Evolutionary conservation across 164 flowering plant species (phyloP), one percentile per base, ranked within the genome.

Genomic region (Protea cynaroides): DNA sequence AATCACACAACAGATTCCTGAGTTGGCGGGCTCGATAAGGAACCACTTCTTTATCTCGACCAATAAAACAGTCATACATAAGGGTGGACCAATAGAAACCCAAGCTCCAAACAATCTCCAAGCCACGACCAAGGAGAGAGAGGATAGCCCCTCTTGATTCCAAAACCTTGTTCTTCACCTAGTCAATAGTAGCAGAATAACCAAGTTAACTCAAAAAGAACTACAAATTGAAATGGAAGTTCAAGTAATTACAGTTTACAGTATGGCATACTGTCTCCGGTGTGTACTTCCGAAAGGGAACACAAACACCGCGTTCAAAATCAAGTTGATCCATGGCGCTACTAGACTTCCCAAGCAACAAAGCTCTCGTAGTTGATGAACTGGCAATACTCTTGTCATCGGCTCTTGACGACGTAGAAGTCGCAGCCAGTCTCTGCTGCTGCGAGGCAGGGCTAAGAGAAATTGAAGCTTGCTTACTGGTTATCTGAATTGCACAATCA

Each of bases 21-120:
- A 94, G 96, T 79, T 94, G 98, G 22, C 84, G 73, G 13, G 98
- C 98, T 60, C 97, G 89, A 67, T 66, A 87, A 3, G 97, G 97
- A 72, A 94, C 98, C 56, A 94, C 89, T 69, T 94, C 98, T 72
- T 87, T 80, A 68, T 94, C 98, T 64, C 96, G 76, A 49, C 98
- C 98, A 36, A 87, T 82, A 25, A 88, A 74, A 71, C 46, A 94
- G 79, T 94, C 98, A 74, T 88, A 94, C 77, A 69, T 69, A 74
- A 90, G 82, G 2, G 74, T 43, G 43, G 97, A 81, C 96, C 95
- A 87, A 63, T 94, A 94, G 1, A 90, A 59, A 25, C 98, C 98
- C 81, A 94, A 78, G 46, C 61, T 91, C 97, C 97, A 94, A 25
- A 94, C 97, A 36, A 94, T 94, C 80, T 94, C 88, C 68, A 89